Base-by-base conservation (phyloP, 2,329 filamentous ascomycete species). In the Alternaria sp. region DNA sequence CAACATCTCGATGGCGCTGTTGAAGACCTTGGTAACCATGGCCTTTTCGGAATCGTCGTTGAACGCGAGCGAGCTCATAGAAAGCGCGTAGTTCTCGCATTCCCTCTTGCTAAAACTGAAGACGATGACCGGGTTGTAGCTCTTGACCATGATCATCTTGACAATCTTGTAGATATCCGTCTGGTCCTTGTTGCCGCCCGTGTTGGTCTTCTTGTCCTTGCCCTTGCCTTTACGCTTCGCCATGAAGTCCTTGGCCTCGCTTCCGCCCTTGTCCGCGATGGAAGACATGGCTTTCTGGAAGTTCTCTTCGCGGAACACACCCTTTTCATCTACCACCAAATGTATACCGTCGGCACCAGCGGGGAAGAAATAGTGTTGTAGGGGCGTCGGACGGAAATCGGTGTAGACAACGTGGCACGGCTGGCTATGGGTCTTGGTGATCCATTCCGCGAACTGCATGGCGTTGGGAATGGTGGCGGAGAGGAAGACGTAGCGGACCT, bases 21-120 rank as follows among this genome's bases (percentile, higher is more conserved):
- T 88, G 79, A 99, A 99, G 30, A 99, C 96, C 74, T 96, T 96
- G 59, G 88, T 88, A 1, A 99, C 96, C 91, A 98, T 94, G 23
- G 89, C 89, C 80, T 97, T 97, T 81, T 99, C 96, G 0, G 93
- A 94, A 21, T 97, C 93, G 69, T 97, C 94, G 82, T 99, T 99
- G 87, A 99, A 97, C 50, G 92, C 90, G 75, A 98, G 87, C 64
- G 89, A 88, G 56, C 90, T 95, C 83, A 97, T 94, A 71, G 93
- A 88, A 50, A 99, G 84, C 2, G 96, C 96, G 80, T 96, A 90
- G 66, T 90, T 89, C 82, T 99, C 96, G 78, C 95, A 97, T 75
- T 98, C 95, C 69, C 95, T 88, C 84, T 99, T 99, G 86, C 94
- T 97, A 84, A 99, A 99, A 81, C 95, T 98, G 87, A 99, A 99